Evolutionary conservation across 257 asterid genomes (phyloP), one percentile per base, ranked within the genome.

Genomic region (Ocimum tenuiflorum): DNA sequence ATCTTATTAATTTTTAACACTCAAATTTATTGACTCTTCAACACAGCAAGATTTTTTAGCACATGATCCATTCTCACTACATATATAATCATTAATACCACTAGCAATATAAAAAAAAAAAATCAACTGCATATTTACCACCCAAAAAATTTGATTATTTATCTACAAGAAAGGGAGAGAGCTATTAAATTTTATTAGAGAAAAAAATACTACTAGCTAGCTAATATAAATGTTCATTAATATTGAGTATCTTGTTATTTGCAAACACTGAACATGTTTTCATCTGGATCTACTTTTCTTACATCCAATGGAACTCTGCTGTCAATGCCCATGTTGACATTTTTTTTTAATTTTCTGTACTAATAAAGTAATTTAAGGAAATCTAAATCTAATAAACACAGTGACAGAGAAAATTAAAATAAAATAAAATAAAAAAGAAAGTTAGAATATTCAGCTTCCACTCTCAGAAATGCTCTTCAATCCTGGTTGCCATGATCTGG

Each of bases 391-490:
- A 63, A 68, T 19, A 17, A 58, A 52, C 31, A 57, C 69, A 62
- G 31, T n/a, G 43, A 51, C 22, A 50, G 38, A 43, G 3, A 18
- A 48, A 41, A 51, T 41, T 22, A 12, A 1, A 1, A 13, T n/a
- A n/a, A n/a, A n/a, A n/a, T n/a, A n/a, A n/a, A 33, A 36, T 15
- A 45, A 58, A 11, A 36, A 0, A 2, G 3, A 10, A 23, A 7
- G 17, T n/a, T 15, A 8, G 0, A n/a, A n/a, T 17, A 39, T 64
- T 82, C 79, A 83, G 71, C 75, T 81, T 75, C 75, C 85, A 65
- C 85, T 80, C 78, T 89, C 97, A 42, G 89, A 85, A 78, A 89
- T 89, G 89, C 94, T 85, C 71, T 82, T 84, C 64, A 89, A 68
- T 65, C 88, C 80, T 9, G 95, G 95, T 63, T 89, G 97, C 97